These are phyloP conservation scores for Candida succiphila DNA, from an alignment of 805 yeast genomes.

Conservation along the genomic window DNA sequence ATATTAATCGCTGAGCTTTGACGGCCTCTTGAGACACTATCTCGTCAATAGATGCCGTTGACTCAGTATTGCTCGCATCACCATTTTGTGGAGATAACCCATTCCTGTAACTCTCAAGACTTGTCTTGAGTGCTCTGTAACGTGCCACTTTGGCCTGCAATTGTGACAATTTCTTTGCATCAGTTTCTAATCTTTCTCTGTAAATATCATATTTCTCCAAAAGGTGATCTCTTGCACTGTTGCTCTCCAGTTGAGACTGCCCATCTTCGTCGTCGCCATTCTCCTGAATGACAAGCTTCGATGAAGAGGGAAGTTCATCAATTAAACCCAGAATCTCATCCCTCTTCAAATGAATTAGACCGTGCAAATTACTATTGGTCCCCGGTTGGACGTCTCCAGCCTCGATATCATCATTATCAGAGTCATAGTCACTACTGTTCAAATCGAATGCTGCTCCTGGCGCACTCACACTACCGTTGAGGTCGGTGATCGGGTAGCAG, in stretches of 20 bases:
- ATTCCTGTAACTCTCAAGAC: constrained; percentile 6
- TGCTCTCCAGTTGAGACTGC: neutral
- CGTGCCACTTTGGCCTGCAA: constrained; percentile 7
- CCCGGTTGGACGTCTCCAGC: neutral
- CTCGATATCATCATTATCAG: constrained; percentile 5
- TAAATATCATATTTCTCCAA: constrained; percentile 15
- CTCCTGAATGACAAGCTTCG: constrained; percentile 8
- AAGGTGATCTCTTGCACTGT: constrained; percentile 1
- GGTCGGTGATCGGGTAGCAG: constrained; percentile 16
- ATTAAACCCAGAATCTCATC: constrained; percentile 15
- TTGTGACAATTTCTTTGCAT: constrained; percentile 7
- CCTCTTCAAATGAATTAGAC: constrained; percentile 11
- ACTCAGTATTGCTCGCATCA: neutral
- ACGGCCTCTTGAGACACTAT: too few species aligned
- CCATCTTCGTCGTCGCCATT: neutral
- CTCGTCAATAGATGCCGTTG: too few species aligned
- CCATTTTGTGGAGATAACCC: neutral
- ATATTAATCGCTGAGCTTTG: too few species aligned
- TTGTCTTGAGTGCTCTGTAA: constrained; percentile 9
- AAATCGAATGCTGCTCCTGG: neutral
- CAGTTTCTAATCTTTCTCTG: constrained; percentile 7
- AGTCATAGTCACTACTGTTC: constrained; percentile 3
- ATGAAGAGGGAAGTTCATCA: constrained; percentile 18
- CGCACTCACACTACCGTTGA: constrained; percentile 11
- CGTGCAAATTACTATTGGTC: constrained; percentile 12